Evolutionary conservation across 1,284 basidiomycete species (phyloP).

Genomic region (Ustilago lituana): DNA sequence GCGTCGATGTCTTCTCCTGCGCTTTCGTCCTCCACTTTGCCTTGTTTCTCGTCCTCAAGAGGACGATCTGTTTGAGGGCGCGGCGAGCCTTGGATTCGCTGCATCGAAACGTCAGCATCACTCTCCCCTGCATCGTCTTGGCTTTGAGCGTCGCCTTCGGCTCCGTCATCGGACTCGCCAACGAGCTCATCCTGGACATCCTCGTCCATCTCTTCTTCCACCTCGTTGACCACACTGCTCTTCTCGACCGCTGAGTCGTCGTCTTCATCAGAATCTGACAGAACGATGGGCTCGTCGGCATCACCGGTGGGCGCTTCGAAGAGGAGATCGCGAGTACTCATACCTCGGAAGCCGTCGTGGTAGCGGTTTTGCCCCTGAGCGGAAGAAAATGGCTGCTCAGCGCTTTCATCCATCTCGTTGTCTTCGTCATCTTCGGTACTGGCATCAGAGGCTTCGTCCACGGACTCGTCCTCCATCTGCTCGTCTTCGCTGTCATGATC

Average conservation of each 20-base stretch:
- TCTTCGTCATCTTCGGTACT: constrained; percentile 11
- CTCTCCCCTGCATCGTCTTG: not conserved
- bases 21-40: not conserved
- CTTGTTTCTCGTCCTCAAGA: not conserved
- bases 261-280: constrained; percentile 41
- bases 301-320: constrained; percentile 33
- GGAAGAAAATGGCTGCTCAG: not conserved
- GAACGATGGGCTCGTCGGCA: constrained; percentile 43
- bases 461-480: constrained; percentile 1
- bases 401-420: constrained; percentile 4
- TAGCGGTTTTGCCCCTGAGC: not conserved
- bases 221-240: constrained; percentile 5
- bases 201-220: constrained; percentile 1
- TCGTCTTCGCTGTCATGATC: constrained; percentile 2
- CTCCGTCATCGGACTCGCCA: constrained; percentile 3
- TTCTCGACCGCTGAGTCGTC: not conserved
- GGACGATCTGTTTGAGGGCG: not conserved
- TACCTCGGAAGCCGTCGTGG: constrained; percentile 11
- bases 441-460: not conserved
- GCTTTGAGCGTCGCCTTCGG: not conserved
- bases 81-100: not conserved
- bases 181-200: constrained; percentile 9
- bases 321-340: constrained; percentile 17
- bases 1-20: not conserved
- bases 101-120: not conserved